Base-by-base conservation (phyloP, 2,329 filamentous ascomycete genomes). In the Pseudogymnoascus verrucosus region DNA sequence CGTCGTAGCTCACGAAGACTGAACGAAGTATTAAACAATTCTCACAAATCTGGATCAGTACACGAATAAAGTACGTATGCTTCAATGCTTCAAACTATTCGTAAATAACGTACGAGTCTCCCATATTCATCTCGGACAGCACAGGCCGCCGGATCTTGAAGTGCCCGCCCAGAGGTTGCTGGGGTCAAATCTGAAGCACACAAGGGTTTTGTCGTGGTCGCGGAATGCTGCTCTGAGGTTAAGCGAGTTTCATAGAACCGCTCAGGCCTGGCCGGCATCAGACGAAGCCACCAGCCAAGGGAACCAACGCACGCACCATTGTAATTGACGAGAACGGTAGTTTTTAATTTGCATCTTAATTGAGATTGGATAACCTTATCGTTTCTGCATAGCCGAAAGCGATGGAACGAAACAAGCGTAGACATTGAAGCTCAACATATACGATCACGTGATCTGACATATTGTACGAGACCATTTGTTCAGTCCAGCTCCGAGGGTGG, bases 161-260 rank as follows among this genome's bases (percentile, higher is more conserved):
- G 47, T 54, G 47, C 47, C 47, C 47, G 47, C 47, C 47, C 47
- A 54, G 8, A 54, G 16, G 47, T 31, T 54, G 47, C 26, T 8
- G 47, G 47, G 26, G 47, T 54, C 47, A 54, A 36, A 62, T 51
- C 42, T 62, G 61, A 62, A 60, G 61, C 61, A 62, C 61, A 23
- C n/a, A 51, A 59, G 61, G 34, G 61, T 62, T 62, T 62, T 62
- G 61, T 62, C 31, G 44, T 62, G 42, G 61, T 62, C 61, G 61
- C 61, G 42, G 42, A 62, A 54, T 31, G 47, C 26, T 54, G 61
- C 31, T 62, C 60, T 44, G 37, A 62, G 37, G 60, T 62, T 62
- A 42, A 40, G 42, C 28, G 31, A 42, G 39, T 54, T 62, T 42
- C 34, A 42, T 16, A 12, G 34, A 47, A n/a, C 61, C 34, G 23